A percentile compares a stretch with the other conserved stretches of the same genome.
Conservation (phyloP, 2,329 filamentous ascomycete genomes). For the Blastomyces percursus region DNA sequence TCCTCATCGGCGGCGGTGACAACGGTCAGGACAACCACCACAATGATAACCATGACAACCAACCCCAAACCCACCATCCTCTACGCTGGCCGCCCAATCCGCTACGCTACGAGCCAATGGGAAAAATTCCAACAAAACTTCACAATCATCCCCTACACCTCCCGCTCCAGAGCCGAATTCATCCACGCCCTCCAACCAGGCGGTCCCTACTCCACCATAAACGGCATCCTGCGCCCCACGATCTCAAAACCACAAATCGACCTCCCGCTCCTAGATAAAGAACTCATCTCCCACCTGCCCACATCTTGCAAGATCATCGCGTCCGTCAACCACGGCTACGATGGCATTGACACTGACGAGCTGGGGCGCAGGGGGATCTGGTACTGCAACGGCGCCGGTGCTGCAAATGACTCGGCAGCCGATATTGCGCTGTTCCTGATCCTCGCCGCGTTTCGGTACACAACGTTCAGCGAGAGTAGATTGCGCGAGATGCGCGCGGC, state of each 20-base stretch:
- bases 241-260: conserved; percentile 4
- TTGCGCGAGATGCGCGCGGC: conserved; percentile 9
- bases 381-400: conserved; percentile 14
- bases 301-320: conserved; percentile 11
- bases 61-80: conserved; percentile 13
- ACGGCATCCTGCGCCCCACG: conserved; percentile 13
- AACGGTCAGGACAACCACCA: neutral
- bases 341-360: conserved; percentile 13
- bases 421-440: conserved; percentile 14
- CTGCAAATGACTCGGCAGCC: conserved; percentile 12
- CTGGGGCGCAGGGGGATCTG: conserved; percentile 11
- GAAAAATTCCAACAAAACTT: conserved; percentile 9
- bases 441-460: conserved; percentile 12
- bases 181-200: conserved; percentile 8
- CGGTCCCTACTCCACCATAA: conserved; percentile 12
- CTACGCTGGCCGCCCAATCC: conserved; percentile 12
- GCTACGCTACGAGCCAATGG: conserved; percentile 8
- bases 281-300: conserved; percentile 13
- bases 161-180: conserved; percentile 10
- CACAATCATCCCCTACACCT: conserved; percentile 12
- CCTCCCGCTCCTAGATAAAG: conserved; percentile 12
- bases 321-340: conserved; percentile 14
- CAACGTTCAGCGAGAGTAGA: conserved; percentile 10
- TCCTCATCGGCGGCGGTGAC: neutral
- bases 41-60: neutral